A percentile compares a stretch with the other conserved stretches of the same genome.
These are phyloP conservation scores for Hirschioporus abietinus DNA, from an alignment of 768 basidiomycete genomes.

Conservation along the genomic window DNA sequence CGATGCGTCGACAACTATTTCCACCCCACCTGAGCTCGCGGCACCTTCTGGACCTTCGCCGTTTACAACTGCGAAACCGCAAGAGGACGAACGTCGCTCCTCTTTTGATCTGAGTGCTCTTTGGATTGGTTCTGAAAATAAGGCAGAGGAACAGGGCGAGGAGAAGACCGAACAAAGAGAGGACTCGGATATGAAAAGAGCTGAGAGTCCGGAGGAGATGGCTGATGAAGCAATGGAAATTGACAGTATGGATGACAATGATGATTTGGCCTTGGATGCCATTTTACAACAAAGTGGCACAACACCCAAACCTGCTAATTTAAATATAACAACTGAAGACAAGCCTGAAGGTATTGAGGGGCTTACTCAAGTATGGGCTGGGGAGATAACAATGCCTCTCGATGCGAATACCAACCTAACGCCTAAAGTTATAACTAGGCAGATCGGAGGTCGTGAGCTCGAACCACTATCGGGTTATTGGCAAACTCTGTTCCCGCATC, in stretches of 20 bases:
- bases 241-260: constrained; percentile 35
- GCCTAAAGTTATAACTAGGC: constrained; percentile 56
- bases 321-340: constrained; percentile 28
- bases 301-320: constrained; percentile 21
- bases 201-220: constrained; percentile 28
- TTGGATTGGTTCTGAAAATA: constrained; percentile 53
- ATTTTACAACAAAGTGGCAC: constrained; percentile 64
- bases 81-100: constrained; percentile 38
- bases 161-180: constrained; percentile 1
- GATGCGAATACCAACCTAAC: constrained; percentile 70
- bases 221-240: constrained; percentile 39
- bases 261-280: constrained; percentile 85
- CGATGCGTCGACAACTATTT: constrained; percentile 24
- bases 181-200: background rate
- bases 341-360: constrained; percentile 49
- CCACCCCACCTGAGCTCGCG: constrained; percentile 8
- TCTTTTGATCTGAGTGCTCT: constrained; percentile 72
- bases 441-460: constrained; percentile 70
- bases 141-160: constrained; percentile 16
- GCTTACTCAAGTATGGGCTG: constrained; percentile 64
- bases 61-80: constrained; percentile 24
- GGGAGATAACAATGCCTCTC: constrained; percentile 77
- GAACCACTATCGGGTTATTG: constrained; percentile 57
- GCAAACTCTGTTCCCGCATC: constrained; percentile 70
- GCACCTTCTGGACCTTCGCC: constrained; percentile 25